Conservation (phyloP, 2,329 filamentous ascomycete species). For the Septoria petroselini region DNA sequence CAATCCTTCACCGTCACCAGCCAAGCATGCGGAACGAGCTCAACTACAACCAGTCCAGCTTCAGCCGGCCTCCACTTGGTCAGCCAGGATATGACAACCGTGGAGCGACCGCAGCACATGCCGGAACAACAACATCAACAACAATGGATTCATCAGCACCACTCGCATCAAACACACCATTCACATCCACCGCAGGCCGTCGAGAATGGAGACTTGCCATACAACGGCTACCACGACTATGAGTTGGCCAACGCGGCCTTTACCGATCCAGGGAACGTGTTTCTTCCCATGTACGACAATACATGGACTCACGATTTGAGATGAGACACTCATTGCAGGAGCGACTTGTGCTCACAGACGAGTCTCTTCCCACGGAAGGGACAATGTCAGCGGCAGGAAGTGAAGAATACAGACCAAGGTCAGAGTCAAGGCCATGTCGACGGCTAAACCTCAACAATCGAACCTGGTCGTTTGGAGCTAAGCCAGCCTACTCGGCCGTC, state of each 20-base stretch:
- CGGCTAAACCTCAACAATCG: not conserved
- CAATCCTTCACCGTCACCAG: constrained; percentile 19
- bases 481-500: constrained; percentile 15
- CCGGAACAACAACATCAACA: constrained; percentile 2
- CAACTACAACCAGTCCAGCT: constrained; percentile 21
- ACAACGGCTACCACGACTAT: constrained; percentile 20
- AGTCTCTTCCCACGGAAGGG: no score
- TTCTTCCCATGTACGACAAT: not conserved
- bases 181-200: not conserved
- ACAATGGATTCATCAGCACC: constrained; percentile 21
- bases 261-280: constrained; percentile 16
- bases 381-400: no score
- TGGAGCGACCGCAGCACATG: constrained; percentile 15
- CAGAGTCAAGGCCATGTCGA: not conserved
- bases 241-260: constrained; percentile 12
- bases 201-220: constrained; percentile 14
- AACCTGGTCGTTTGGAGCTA: not conserved
- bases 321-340: no score
- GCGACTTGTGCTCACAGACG: not conserved
- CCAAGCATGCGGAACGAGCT: constrained; percentile 13
- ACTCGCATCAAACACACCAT: not conserved
- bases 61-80: constrained; percentile 11
- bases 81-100: constrained; percentile 12
- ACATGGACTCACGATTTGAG: no score
- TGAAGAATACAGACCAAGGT: no score